phyloP scores from a whole-genome alignment of 2,329 filamentous ascomycete genomes.

The Pseudogymnoascus sp. region DNA sequence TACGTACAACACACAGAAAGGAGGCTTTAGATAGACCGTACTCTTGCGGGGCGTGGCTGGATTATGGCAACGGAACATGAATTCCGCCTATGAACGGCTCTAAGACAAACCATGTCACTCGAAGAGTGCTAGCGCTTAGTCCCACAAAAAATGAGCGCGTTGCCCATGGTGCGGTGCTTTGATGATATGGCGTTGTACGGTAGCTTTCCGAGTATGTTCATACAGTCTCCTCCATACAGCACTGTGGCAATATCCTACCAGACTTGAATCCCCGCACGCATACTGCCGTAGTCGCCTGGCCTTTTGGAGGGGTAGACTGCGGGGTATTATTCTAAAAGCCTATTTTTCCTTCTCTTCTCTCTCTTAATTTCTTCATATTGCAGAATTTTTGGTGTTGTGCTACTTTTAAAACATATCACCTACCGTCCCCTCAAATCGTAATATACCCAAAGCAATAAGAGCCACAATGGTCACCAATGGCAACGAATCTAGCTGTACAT shows the following conservation, averaged over 20 bases:
- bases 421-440: background rate
- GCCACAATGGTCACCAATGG: background rate
- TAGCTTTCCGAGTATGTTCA: background rate
- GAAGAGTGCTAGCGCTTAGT: background rate
- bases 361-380: background rate
- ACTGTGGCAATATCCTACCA: background rate
- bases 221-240: background rate
- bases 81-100: background rate
- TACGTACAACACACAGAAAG: background rate
- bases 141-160: background rate
- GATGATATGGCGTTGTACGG: background rate
- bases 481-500: background rate
- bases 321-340: background rate
- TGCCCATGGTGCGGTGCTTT: background rate
- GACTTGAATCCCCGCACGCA: background rate
- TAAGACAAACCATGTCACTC: background rate
- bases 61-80: background rate
- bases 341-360: background rate
- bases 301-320: background rate
- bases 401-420: background rate
- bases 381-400: background rate
- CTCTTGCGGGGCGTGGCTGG: background rate
- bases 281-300: background rate
- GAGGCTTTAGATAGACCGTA: background rate
- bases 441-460: background rate